Conservation (phyloP, 176 grass and related monocot genomes). For the Aegilops speltoides region DNA sequence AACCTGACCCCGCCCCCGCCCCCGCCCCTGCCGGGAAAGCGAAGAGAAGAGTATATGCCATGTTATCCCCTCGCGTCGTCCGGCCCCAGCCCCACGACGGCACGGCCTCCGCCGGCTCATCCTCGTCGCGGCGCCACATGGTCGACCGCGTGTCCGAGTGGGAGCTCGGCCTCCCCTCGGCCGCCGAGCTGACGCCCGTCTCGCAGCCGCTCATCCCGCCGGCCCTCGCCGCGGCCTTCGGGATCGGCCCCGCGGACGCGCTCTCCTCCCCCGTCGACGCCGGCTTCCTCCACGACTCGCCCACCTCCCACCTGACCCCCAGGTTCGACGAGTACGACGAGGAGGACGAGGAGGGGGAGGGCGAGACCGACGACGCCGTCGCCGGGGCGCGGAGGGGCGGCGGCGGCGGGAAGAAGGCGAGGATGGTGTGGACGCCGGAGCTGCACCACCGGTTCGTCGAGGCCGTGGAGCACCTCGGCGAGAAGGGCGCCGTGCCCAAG, state of each 20-base stretch:
- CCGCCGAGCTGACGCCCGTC: constrained; percentile 53
- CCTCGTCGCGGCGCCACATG: neutral
- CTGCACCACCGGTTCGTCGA: constrained; percentile 97
- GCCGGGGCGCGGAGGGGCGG: neutral
- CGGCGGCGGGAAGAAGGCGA: constrained; percentile 50
- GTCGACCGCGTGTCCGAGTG: constrained; percentile 59
- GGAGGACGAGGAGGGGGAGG: constrained; percentile 19
- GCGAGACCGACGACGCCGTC: neutral
- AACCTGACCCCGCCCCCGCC: neutral
- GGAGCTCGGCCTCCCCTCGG: constrained; percentile 62
- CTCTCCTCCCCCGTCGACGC: constrained; percentile 17
- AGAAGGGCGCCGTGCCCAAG: constrained; percentile 89
- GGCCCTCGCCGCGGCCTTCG: constrained; percentile 74
- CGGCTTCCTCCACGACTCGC: constrained; percentile 21
- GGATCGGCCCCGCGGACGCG: constrained; percentile 35
- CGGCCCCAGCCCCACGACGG: constrained; percentile 29
- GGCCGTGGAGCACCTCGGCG: constrained; percentile 72
- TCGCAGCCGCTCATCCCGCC: constrained; percentile 63
- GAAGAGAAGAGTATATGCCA: neutral
- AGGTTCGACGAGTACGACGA: constrained; percentile 20
- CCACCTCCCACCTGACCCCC: constrained; percentile 35
- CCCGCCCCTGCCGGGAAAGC: neutral
- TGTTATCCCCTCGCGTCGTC: constrained; percentile 31
- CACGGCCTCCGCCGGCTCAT: neutral
- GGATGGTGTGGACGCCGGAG: constrained; percentile 84